These are phyloP conservation scores for Claviceps africana DNA, from an alignment of 2,329 filamentous ascomycete species.

Conservation along the genomic window DNA sequence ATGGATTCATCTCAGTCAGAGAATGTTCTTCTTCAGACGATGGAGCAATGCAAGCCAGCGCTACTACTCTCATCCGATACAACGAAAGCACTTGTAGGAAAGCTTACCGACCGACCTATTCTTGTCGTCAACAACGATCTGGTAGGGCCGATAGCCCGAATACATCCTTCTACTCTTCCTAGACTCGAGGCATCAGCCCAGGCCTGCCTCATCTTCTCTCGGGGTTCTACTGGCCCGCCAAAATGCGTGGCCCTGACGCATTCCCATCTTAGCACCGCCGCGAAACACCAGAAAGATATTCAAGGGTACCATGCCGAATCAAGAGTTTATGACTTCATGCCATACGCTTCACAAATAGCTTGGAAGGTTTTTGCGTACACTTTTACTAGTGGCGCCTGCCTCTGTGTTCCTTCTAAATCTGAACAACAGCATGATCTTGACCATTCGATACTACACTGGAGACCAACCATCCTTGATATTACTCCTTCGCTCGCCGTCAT, in stretches of 20 bases:
- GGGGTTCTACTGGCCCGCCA: not conserved
- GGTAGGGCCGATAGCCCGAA: not conserved
- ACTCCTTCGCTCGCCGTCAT: not conserved
- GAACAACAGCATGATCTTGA: not conserved
- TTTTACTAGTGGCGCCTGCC: not conserved
- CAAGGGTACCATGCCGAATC: conserved; percentile 2
- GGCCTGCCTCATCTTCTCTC: conserved; percentile 1
- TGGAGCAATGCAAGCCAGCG: not conserved
- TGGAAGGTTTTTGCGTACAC: conserved; percentile 1
- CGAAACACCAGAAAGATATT: conserved; percentile 1
- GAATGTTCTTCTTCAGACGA: not conserved
- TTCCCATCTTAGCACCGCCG: conserved; percentile 1
- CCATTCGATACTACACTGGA: not conserved
- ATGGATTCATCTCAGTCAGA: not conserved
- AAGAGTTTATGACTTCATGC: conserved; percentile 6
- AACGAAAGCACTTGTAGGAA: not conserved
- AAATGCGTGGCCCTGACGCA: conserved; percentile 3
- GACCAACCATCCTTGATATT: conserved; percentile 1
- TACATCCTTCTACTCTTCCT: not conserved
- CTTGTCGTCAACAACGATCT: not conserved
- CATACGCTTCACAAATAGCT: not conserved
- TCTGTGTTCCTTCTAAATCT: not conserved
- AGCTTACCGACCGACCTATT: not conserved
- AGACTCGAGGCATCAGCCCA: not conserved
- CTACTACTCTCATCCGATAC: not conserved